Evolutionary conservation across 148 eudicot species (phyloP).

Genomic region (Fagopyrum homotropicum): DNA sequence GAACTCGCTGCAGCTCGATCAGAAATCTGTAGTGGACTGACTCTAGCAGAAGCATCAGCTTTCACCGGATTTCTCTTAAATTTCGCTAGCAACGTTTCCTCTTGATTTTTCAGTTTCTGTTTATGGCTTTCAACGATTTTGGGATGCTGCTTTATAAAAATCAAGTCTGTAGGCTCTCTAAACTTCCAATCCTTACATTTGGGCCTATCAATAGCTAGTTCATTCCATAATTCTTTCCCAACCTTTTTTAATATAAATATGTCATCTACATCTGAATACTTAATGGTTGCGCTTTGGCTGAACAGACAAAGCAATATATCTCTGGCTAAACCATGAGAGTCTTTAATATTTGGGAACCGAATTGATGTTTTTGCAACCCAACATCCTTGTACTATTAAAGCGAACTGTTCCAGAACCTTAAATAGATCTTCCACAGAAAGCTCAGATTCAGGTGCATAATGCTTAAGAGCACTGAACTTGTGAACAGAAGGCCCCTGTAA

Average conservation of each 20-base stretch:
- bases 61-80: constrained; percentile 21
- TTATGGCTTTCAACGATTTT: constrained; percentile 41
- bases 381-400: constrained; percentile 71
- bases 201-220: constrained; percentile 54
- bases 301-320: constrained; percentile 51
- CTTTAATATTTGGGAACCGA: constrained; percentile 21
- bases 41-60: constrained; percentile 19
- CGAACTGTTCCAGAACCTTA: constrained; percentile 38
- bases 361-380: constrained; percentile 64
- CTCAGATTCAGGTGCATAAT: constrained; percentile 59
- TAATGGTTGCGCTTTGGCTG: constrained; percentile 43
- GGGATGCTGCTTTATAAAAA: constrained; percentile 46
- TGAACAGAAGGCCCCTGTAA: constrained; percentile 56
- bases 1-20: constrained; percentile 25
- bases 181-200: constrained; percentile 66
- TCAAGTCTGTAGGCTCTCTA: constrained; percentile 47
- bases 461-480: constrained; percentile 52
- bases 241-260: constrained; percentile 21
- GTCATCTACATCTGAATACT: constrained; percentile 22
- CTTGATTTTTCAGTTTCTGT: constrained; percentile 33
- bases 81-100: constrained; percentile 18
- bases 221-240: constrained; percentile 28
- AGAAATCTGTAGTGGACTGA: constrained; percentile 22
- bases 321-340: constrained; percentile 29
- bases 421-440: constrained; percentile 51